A percentile compares a stretch with the other conserved stretches of the same genome.
These are phyloP conservation scores for Chimonanthus praecox DNA, from an alignment of 164 flowering plant genomes.

Conservation along the genomic window DNA sequence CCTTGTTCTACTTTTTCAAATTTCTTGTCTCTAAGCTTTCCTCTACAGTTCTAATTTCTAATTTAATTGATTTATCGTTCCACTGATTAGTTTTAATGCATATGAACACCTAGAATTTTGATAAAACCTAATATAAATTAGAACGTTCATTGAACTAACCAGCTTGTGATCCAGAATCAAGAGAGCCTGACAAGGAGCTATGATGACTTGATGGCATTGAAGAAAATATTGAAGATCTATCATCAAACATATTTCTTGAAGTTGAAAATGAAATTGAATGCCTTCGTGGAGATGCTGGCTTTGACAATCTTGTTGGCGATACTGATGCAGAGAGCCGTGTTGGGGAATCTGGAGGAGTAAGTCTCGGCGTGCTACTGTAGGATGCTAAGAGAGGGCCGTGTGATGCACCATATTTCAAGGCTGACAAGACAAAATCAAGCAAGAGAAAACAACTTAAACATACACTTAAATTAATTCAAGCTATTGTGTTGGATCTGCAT, in stretches of 20 bases:
- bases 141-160: constrained; percentile 34
- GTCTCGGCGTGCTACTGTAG: constrained; percentile 62
- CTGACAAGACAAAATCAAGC: constrained; percentile 22
- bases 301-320: constrained; percentile 64
- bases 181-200: constrained; percentile 45
- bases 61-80: no score
- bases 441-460: background rate
- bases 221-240: constrained; percentile 52
- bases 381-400: constrained; percentile 59
- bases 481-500: background rate
- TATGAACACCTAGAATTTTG: background rate
- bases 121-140: background rate
- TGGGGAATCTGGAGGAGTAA: constrained; percentile 90
- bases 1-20: no score
- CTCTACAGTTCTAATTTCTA: no score
- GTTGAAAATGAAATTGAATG: constrained; percentile 72
- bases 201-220: constrained; percentile 45
- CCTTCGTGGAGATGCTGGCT: constrained; percentile 63
- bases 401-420: constrained; percentile 45
- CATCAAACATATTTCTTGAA: constrained; percentile 62
- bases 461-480: background rate
- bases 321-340: constrained; percentile 55
- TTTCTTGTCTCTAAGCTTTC: no score
- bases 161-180: constrained; percentile 51
- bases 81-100: background rate